Base-by-base conservation (phyloP, 2,329 filamentous ascomycete species). In the Tolypocladium sp. region DNA sequence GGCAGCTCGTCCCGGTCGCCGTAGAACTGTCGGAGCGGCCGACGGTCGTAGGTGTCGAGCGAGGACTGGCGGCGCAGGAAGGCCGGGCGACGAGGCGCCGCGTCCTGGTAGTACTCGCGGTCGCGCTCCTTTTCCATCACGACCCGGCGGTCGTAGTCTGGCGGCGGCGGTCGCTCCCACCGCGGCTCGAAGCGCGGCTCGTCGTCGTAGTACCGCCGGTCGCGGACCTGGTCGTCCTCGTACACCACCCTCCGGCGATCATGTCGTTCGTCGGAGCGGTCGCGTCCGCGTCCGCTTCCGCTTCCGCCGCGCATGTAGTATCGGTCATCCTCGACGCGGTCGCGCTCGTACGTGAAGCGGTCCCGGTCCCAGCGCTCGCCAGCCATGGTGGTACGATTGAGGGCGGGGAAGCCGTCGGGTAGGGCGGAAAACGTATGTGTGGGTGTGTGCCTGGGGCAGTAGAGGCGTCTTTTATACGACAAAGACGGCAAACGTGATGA, bases 31-130 rank as follows among this genome's bases (percentile, higher is more conserved):
- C 74, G 74, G 3, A 74, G 69, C 1, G 90, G 88, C 35, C 85
- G 85, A 55, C 92, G 86, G 73, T 97, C 92, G 69, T 91, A 96
- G 0, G 90, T 96, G 71, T 96, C 92, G 44, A 96, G 80, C 57
- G 91, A 96, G 17, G 91, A 96, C 71, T 96, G 92, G 51, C 92
- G 85, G 60, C 92, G 84, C 56, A 94, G 69, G 63, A 92, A 80
- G 37, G 80, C 68, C 2, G 91, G 92, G 53, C 89, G 82, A 40
- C 81, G 79, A 58, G 81, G 82, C 12, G 82, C 80, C 5, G 80
- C 73, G 49, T 71, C 74, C 35, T 80, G 76, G 52, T 66, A 62
- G 41, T 72, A 69, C 15, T 76, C 79, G 56, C 80, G 71, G 58
- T 85, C 82, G 38, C 78, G 76, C 63, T 87, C 85, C 59, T 79